A percentile compares a stretch with the other conserved stretches of the same genome.
Evolutionary conservation across 2,329 filamentous ascomycete genomes (phyloP).

Genomic region (Ophiostoma sp.): DNA sequence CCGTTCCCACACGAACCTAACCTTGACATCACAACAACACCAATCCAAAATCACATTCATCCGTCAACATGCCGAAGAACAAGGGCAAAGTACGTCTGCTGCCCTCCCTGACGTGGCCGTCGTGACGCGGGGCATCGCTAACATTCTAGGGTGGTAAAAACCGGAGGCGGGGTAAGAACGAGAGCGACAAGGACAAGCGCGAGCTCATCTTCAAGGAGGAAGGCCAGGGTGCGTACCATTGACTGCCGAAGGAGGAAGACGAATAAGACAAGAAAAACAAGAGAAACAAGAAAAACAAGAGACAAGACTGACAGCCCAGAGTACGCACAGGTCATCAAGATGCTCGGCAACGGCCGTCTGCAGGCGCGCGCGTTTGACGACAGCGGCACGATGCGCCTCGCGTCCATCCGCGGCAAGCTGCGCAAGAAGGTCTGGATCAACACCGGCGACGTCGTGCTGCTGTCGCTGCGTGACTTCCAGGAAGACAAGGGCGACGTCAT

Average conservation of each 20-base stretch:
- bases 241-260: neutral
- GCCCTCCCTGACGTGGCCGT: neutral
- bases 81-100: conserved; percentile 76
- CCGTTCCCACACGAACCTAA: neutral
- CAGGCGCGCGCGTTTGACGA: conserved; percentile 91
- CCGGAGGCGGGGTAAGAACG: conserved; percentile 95
- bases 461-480: conserved; percentile 76
- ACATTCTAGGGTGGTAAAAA: conserved; percentile 74
- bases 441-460: conserved; percentile 89
- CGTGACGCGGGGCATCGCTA: neutral
- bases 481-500: conserved; percentile 90
- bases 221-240: conserved; percentile 56
- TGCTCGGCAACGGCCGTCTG: conserved; percentile 62
- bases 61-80: conserved; percentile 84
- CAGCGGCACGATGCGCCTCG: conserved; percentile 72
- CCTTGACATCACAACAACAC: conserved; percentile 3
- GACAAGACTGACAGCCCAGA: conserved; percentile 23
- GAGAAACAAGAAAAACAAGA: neutral
- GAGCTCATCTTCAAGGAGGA: conserved; percentile 99
- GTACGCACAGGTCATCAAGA: conserved; percentile 64
- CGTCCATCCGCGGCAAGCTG: conserved; percentile 76
- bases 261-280: neutral
- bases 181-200: conserved; percentile 98
- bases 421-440: conserved; percentile 97
- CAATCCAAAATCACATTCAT: neutral